Conservation (phyloP, 768 basidiomycete species). For the Dentipellis fragilis region DNA sequence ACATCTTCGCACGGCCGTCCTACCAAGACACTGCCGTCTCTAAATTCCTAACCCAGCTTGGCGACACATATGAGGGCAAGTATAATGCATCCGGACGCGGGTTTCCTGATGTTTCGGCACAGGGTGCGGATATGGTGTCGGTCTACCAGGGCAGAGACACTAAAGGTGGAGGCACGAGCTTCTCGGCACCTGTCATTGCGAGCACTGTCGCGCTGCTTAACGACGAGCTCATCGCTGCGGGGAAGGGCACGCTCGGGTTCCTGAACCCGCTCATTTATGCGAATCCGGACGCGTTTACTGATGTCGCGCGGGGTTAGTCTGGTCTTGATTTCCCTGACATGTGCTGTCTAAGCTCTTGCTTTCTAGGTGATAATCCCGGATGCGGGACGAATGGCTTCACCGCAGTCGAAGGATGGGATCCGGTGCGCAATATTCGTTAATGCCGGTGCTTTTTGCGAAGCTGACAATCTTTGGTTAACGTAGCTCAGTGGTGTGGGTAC, state of each 20-base stretch:
- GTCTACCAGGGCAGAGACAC: background rate
- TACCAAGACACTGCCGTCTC: slow-evolving; percentile 10
- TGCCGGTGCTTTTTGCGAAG: background rate
- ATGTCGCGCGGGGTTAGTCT: background rate
- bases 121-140: slow-evolving; percentile 10
- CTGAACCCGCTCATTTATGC: slow-evolving; percentile 13
- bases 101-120: slow-evolving; percentile 16
- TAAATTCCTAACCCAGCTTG: slow-evolving; percentile 9
- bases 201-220: slow-evolving; percentile 20
- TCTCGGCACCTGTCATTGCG: slow-evolving; percentile 18
- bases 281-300: background rate
- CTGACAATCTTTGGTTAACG: background rate
- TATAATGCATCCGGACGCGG: slow-evolving; percentile 12
- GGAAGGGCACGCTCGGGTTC: slow-evolving; percentile 10
- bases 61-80: slow-evolving; percentile 8
- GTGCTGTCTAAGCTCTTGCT: background rate
- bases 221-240: slow-evolving; percentile 12
- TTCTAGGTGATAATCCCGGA: background rate
- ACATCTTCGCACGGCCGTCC: slow-evolving; percentile 12
- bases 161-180: slow-evolving; percentile 16
- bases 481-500: slow-evolving; percentile 39
- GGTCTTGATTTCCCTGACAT: background rate
- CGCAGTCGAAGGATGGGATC: slow-evolving; percentile 22
- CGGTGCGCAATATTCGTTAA: slow-evolving; percentile 13
- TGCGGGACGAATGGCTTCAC: slow-evolving; percentile 24